phyloP scores from a whole-genome alignment of 2,329 filamentous ascomycete genomes.

The Tolypocladium album region DNA sequence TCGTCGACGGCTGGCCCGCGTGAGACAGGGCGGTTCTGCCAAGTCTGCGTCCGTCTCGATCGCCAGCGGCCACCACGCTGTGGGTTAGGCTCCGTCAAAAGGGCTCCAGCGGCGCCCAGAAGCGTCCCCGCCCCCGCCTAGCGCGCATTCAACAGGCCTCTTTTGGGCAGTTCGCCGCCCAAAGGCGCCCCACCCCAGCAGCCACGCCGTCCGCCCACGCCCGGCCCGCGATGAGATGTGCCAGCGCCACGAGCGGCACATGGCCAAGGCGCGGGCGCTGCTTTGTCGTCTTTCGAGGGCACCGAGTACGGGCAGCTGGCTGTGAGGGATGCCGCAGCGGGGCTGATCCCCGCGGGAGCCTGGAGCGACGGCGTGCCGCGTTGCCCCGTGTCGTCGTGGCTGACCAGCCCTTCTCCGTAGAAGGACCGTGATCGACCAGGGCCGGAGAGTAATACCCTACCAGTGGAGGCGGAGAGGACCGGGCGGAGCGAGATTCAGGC shows the following conservation, averaged over 20 bases:
- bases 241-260: neutral
- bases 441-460: neutral
- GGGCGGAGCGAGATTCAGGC: neutral
- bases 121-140: neutral
- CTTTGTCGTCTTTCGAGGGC: neutral
- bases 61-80: neutral
- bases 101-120: neutral
- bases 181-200: neutral
- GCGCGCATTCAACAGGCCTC: neutral
- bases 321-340: neutral
- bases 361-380: neutral
- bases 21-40: neutral
- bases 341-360: neutral
- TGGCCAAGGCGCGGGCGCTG: neutral
- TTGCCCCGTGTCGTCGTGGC: neutral
- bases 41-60: neutral
- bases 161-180: neutral
- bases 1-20: neutral
- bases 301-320: neutral
- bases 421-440: neutral
- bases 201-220: neutral
- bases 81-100: neutral
- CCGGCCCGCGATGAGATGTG: neutral
- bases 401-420: neutral
- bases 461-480: neutral